Conservation (phyloP, 2,329 filamentous ascomycete genomes). For the Hypoxylon rubiginosum region DNA sequence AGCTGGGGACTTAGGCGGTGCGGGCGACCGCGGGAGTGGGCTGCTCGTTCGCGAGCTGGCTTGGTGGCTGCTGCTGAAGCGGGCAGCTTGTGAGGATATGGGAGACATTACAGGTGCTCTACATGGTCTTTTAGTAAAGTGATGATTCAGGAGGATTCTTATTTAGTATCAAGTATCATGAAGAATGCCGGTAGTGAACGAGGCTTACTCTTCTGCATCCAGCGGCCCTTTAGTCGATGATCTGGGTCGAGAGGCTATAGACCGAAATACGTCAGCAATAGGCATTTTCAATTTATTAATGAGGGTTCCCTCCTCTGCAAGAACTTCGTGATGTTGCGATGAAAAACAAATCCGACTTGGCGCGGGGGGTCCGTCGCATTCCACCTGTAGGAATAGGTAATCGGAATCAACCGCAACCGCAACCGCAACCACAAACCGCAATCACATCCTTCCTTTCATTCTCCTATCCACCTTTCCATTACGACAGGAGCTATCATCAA, state of each 20-base stretch:
- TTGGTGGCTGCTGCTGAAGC: constrained; percentile 43
- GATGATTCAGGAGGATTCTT: too few species aligned
- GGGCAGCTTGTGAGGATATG: constrained; percentile 47
- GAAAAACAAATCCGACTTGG: not conserved
- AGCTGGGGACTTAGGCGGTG: constrained; percentile 41
- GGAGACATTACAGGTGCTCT: constrained; percentile 46
- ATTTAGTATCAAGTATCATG: constrained; percentile 34
- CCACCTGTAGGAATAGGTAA: constrained; percentile 1
- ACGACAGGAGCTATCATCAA: not conserved
- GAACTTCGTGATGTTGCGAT: constrained; percentile 3
- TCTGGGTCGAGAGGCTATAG: constrained; percentile 70
- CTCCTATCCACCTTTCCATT: not conserved
- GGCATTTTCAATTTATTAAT: constrained; percentile 35
- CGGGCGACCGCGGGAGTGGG: constrained; percentile 36
- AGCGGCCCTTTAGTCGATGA: constrained; percentile 84
- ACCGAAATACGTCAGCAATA: constrained; percentile 47
- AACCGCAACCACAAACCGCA: not conserved
- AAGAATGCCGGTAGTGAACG: constrained; percentile 12
- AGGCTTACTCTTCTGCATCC: constrained; percentile 78
- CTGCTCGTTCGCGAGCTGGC: constrained; percentile 46
- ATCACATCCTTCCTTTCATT: not conserved
- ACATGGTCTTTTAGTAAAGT: too few species aligned
- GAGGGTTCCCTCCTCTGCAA: not conserved
- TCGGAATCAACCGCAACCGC: not conserved
- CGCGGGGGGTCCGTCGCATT: not conserved